Percentiles rank a stretch among this genome's conserved stretches.
phyloP scores from a whole-genome alignment of 768 basidiomycete genomes.

The Tephrocybe sp. region DNA sequence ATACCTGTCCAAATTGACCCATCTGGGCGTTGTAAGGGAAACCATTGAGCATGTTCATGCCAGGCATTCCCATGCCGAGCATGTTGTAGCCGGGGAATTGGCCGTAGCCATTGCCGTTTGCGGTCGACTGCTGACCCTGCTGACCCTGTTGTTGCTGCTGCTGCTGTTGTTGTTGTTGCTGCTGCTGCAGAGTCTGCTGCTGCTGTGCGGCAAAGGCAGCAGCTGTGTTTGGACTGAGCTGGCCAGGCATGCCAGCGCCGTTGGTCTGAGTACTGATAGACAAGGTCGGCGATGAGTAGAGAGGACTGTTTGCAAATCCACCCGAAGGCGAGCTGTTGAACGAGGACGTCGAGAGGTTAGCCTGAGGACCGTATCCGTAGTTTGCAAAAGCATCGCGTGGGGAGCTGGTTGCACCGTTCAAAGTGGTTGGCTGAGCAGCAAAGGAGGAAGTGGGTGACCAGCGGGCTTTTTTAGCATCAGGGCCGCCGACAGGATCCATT shows the following conservation, averaged over 20 bases:
- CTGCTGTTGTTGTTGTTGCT: constrained; percentile 34
- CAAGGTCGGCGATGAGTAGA: constrained; percentile 74
- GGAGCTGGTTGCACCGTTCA: constrained; percentile 32
- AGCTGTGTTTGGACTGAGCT: constrained; percentile 70
- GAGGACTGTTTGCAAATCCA: constrained; percentile 52
- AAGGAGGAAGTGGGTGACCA: constrained; percentile 72
- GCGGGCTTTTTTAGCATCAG: constrained; percentile 86
- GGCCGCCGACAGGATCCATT: constrained; percentile 79
- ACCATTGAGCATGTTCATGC: constrained; percentile 66
- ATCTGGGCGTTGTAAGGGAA: constrained; percentile 75
- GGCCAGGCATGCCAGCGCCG: constrained; percentile 38
- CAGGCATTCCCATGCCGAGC: constrained; percentile 78
- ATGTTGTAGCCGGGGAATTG: constrained; percentile 71
- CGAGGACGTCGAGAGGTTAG: constrained; percentile 54
- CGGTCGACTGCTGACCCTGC: constrained; percentile 35
- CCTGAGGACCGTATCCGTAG: constrained; percentile 82
- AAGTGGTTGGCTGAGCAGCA: constrained; percentile 35
- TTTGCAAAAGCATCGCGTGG: constrained; percentile 76
- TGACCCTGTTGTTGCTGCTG: constrained; percentile 46
- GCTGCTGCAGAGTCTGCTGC: constrained; percentile 33
- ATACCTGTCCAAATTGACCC: constrained; percentile 66
- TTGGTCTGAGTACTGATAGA: constrained; percentile 61
- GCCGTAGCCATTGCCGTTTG: constrained; percentile 51
- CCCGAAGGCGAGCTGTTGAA: constrained; percentile 47
- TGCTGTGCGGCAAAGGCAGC: constrained; percentile 44